Evolutionary conservation across 257 asterid species (phyloP), one percentile per base, ranked within the genome.

Genomic region (Solanum megistacrolobum): DNA sequence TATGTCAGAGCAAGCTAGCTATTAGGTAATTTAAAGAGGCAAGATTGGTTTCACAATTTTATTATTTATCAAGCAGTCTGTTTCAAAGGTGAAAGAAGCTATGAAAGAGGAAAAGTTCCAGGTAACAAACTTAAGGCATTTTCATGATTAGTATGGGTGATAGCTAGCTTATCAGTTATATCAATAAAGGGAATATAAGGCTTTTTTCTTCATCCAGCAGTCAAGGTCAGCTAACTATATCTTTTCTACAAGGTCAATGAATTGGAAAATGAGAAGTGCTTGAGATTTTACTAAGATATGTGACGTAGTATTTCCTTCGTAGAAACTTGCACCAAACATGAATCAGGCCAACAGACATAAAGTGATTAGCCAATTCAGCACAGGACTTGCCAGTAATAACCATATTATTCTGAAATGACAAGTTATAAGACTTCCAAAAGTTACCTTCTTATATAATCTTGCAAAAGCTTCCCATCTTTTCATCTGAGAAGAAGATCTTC

Each of bases 401-500:
- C 69, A 46, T 27, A 81, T 29, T 81, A 81, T 25, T 14, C 84
- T 43, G 68, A 81, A 27, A 29, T 46, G 35, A 81, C 7, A 46
- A 81, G 68, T 81, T 29, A 81, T 27, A 46, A 29, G 18, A 81
- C 85, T 16, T 46, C 69, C 85, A 69, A 60, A 55, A 2, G 21
- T 71, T 87, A 95, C 99, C 98, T 96, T 97, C 92, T 97, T 97
- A 90, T 92, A 96, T 85, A 97, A 87, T 86, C 94, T 92, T 91
- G 98, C 98, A 91, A 94, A 92, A 87, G 96, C 98, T 90, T 93
- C 98, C 99, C 99, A 97, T 90, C 98, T 91, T 90, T 91, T 96
- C 55, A 89, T 92, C 87, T 94, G 98, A 91, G 90, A 88, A 73
- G 95, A 92, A 85, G 97, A 94, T 92, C 98, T 94, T 92, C 99